phyloP scores from a whole-genome alignment of 2,329 filamentous ascomycete genomes.

The Verticillium tricorpus region DNA sequence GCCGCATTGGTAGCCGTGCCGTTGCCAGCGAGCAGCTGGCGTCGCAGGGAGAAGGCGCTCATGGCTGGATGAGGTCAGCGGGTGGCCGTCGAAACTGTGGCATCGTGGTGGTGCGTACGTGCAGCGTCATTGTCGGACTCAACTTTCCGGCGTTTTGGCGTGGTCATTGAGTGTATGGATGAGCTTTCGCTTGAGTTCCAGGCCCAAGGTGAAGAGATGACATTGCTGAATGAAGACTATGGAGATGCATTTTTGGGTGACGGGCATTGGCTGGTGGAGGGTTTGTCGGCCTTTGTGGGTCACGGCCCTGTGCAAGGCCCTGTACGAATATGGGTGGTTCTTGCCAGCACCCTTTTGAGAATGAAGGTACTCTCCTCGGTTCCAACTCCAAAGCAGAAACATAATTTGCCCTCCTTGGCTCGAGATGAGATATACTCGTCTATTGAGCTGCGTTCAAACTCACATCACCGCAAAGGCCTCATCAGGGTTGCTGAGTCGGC shows the following conservation, averaged over 20 bases:
- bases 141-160: slow-evolving; percentile 38
- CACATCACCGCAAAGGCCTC: background rate
- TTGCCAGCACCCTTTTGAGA: background rate
- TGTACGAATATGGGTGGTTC: background rate
- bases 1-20: background rate
- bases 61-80: slow-evolving; percentile 22
- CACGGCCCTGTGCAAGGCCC: background rate
- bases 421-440: too few relatives aligned
- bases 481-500: background rate
- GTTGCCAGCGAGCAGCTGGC: slow-evolving; percentile 20
- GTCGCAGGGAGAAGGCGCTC: slow-evolving; percentile 41
- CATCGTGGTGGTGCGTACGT: slow-evolving; percentile 21
- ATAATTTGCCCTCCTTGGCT: too few relatives aligned
- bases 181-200: background rate
- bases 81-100: background rate
- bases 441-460: too few relatives aligned
- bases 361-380: too few relatives aligned
- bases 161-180: slow-evolving; percentile 17
- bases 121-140: slow-evolving; percentile 20
- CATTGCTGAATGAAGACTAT: background rate
- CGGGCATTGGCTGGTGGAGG: background rate
- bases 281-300: background rate
- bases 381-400: too few relatives aligned
- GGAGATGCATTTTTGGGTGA: background rate
- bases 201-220: background rate